A percentile compares a stretch with the other conserved stretches of the same genome.
Evolutionary conservation across 1,284 basidiomycete genomes (phyloP).

Genomic region (Gymnopus androsaceus): DNA sequence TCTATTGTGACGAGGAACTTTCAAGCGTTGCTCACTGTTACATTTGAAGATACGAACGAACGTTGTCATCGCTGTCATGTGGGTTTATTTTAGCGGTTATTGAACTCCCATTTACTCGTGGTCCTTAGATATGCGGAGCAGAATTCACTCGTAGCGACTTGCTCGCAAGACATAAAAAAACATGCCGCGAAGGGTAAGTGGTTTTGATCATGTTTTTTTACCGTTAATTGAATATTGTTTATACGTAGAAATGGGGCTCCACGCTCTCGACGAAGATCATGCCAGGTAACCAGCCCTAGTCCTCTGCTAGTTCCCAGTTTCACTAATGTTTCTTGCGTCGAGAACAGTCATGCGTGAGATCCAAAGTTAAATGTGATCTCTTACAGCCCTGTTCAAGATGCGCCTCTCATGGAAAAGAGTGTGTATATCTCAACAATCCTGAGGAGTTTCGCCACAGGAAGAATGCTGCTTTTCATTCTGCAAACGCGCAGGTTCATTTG

Average conservation of each 20-base stretch:
- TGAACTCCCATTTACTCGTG: not conserved
- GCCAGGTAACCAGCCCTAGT: slow-evolving; percentile 33
- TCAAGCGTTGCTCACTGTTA: not conserved
- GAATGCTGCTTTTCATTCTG: too few relatives aligned
- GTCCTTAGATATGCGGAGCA: not conserved
- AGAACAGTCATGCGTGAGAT: slow-evolving; percentile 68
- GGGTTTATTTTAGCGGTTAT: not conserved
- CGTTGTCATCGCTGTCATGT: slow-evolving; percentile 6
- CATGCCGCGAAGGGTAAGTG: slow-evolving; percentile 56
- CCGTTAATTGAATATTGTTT: slow-evolving; percentile 8
- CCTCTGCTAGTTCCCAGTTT: not conserved
- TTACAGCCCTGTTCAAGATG: slow-evolving; percentile 68
- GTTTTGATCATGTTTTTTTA: not conserved
- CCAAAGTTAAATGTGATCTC: slow-evolving; percentile 73
- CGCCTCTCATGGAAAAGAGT: slow-evolving; percentile 57
- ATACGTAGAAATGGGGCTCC: not conserved
- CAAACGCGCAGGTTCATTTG: too few relatives aligned
- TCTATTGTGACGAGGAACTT: too few relatives aligned
- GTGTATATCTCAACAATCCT: slow-evolving; percentile 56
- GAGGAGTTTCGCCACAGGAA: not conserved
- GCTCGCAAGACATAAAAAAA: slow-evolving; percentile 56
- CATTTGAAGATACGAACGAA: slow-evolving; percentile 7
- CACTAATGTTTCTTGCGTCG: slow-evolving; percentile 28
- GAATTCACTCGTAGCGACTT: slow-evolving; percentile 62
- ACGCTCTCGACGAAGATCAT: slow-evolving; percentile 49